A percentile compares a stretch with the other conserved stretches of the same genome.
Conservation (phyloP, 2,329 filamentous ascomycete species). For the Trichoderma atrobrunneum region DNA sequence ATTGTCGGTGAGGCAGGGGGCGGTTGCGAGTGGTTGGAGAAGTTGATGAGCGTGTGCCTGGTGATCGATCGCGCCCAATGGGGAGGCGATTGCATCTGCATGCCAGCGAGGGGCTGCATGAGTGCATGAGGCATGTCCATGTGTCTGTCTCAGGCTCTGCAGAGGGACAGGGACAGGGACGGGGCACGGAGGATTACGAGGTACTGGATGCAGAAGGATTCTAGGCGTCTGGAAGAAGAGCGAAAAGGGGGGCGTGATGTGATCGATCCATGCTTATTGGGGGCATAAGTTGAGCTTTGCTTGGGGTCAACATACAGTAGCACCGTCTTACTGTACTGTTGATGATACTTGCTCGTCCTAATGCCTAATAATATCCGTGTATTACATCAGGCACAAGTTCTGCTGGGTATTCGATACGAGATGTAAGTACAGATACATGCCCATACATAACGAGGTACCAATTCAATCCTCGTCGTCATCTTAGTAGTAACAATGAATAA, state of each 20-base stretch:
- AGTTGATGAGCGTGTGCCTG: neutral
- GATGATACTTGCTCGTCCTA: neutral
- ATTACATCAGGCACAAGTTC: neutral
- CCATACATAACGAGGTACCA: neutral
- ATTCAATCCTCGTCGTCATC: neutral
- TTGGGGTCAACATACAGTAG: too few relatives aligned
- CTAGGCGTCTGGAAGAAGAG: neutral
- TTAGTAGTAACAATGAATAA: too few relatives aligned
- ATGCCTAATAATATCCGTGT: neutral
- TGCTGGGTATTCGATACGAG: neutral
- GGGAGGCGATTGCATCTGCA: neutral
- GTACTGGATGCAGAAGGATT: neutral
- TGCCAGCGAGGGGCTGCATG: slow-evolving; percentile 5
- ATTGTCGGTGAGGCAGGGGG: slow-evolving; percentile 9
- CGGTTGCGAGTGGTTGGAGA: neutral
- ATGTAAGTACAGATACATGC: neutral
- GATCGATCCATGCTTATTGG: neutral
- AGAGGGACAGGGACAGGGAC: neutral
- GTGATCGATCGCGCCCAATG: slow-evolving; percentile 7
- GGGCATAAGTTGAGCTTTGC: neutral
- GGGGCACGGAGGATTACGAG: neutral
- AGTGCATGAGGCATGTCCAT: neutral
- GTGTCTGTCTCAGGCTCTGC: slow-evolving; percentile 1
- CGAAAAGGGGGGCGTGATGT: neutral
- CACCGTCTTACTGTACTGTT: neutral